Evolutionary conservation across 2,329 filamentous ascomycete species (phyloP), one percentile per base, ranked within the genome.

Genomic region (Elsinoe ampelina): DNA sequence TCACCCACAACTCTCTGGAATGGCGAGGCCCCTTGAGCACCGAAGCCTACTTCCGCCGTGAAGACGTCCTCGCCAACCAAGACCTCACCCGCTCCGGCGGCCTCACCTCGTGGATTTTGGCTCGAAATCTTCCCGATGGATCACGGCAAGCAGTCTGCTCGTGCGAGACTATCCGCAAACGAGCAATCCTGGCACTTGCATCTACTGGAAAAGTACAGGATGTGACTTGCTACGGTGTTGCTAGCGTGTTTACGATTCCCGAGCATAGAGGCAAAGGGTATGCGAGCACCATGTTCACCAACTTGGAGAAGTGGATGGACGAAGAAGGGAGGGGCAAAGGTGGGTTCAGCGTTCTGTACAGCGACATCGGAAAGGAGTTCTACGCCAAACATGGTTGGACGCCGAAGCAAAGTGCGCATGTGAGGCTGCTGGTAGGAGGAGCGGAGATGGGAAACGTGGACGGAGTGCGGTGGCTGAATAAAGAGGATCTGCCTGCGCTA

Each of bases 301-400:
- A 91, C 60, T 67, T 95, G 52, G 83, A 80, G 12, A 70, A 73
- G 54, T 72, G 70, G 59, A 66, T 84, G 45, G 74, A 77, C 58
- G 74, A 75, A 30, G 66, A 71, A 19, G 48, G 48, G 7, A 32
- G 32, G 17, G 70, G 67, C 17, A 69, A 66, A 67, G 77, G 68
- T 61, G 70, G 81, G 12, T 93, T 92, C 70, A 91, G 87, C 0
- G 80, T 95, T 6, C 76, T 96, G 7, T 95, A 84, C 71, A 95
- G 89, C 7, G 89, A 95, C 66, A 90, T 95, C 64, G 89, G 91
- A 17, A 51, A 67, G 75, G 74, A 75, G 38, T 96, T 90, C 71
- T 96, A 96, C 72, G 80, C 85, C 2, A 77, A 38, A 20, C 54
- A 56, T 38, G 41, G 54, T 10, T 56, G 54, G 54, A 34, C 7